phyloP scores from a whole-genome alignment of 2,329 filamentous ascomycete genomes.

The Aureobasidium melanogenum region DNA sequence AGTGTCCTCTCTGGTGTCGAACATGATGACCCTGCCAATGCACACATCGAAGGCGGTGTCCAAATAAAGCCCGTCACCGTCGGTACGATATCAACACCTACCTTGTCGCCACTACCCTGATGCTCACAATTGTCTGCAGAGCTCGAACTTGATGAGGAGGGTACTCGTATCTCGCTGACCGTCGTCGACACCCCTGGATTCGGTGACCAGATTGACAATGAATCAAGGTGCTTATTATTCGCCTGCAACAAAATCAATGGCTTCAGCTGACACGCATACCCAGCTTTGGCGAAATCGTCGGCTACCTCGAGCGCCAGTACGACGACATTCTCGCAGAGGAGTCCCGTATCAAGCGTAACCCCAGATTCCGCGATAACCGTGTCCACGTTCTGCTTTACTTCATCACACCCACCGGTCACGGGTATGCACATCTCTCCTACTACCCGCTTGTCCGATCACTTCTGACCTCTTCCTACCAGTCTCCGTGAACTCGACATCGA shows the following conservation, averaged over 20 bases:
- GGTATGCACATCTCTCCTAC: constrained; percentile 24
- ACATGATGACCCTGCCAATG: constrained; percentile 77
- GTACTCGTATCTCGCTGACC: constrained; percentile 93
- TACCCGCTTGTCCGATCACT: neutral
- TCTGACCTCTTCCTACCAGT: constrained; percentile 37
- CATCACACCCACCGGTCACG: constrained; percentile 95
- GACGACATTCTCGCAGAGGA: constrained; percentile 98
- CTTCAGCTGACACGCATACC: constrained; percentile 21
- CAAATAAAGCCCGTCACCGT: constrained; percentile 98
- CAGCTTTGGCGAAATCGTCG: constrained; percentile 95
- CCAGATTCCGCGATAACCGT: constrained; percentile 97
- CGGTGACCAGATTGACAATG: constrained; percentile 98
- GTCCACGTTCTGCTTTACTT: constrained; percentile 98
- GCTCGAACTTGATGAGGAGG: constrained; percentile 94
- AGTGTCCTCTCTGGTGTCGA: constrained; percentile 86
- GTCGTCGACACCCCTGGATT: constrained; percentile 98
- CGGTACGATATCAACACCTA: constrained; percentile 48
- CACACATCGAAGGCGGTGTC: constrained; percentile 91
- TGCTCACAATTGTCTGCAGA: constrained; percentile 44
- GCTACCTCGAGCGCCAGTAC: constrained; percentile 97
- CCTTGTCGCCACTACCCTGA: neutral
- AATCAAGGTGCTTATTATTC: constrained; percentile 65
- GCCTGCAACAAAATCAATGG: constrained; percentile 18
- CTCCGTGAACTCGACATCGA: constrained; percentile 98
- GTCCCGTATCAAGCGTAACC: constrained; percentile 99